Evolutionary conservation across 768 basidiomycete species (phyloP).

Genomic region (Basidioascus undulatus): DNA sequence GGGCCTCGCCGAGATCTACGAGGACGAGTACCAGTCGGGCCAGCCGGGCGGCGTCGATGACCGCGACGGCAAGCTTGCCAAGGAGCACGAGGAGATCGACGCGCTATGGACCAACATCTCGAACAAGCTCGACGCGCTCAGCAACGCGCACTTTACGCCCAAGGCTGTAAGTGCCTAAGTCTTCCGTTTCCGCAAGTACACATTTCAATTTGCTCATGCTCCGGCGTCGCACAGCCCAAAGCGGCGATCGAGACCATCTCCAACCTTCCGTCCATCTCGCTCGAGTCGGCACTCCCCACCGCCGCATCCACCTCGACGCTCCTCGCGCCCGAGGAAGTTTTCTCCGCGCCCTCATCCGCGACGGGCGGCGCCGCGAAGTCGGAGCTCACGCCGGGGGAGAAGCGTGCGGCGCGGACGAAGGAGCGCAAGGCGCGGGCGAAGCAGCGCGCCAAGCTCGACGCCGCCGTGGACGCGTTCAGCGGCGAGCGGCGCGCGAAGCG

Average conservation of each 20-base stretch:
- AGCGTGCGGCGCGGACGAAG: slow-evolving; percentile 33
- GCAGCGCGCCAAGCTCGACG: slow-evolving; percentile 32
- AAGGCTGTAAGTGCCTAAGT: slow-evolving; percentile 40
- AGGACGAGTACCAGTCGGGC: slow-evolving; percentile 60
- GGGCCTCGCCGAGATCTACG: slow-evolving; percentile 87
- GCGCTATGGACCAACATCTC: slow-evolving; percentile 63
- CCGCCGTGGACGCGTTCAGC: slow-evolving; percentile 35
- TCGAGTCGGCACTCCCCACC: slow-evolving; percentile 81
- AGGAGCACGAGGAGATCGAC: slow-evolving; percentile 73
- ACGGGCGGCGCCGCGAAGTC: slow-evolving; percentile 34
- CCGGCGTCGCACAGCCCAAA: too few species aligned
- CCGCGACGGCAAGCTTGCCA: slow-evolving; percentile 62
- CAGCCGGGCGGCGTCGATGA: slow-evolving; percentile 38
- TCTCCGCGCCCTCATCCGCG: slow-evolving; percentile 24
- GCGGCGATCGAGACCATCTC: slow-evolving; percentile 59
- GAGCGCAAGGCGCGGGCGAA: slow-evolving; percentile 24
- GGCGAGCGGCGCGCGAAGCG: slow-evolving; percentile 24
- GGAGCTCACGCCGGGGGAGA: slow-evolving; percentile 68
- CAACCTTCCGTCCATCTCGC: slow-evolving; percentile 50
- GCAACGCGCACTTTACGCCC: slow-evolving; percentile 84
- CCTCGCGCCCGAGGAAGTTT: slow-evolving; percentile 84
- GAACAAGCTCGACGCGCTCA: slow-evolving; percentile 70
- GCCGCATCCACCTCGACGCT: slow-evolving; percentile 46
- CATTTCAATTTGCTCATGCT: background rate
- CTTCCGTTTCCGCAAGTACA: background rate